Conservation (phyloP, 1,284 basidiomycete genomes). For the Melampsora larici-populina region DNA sequence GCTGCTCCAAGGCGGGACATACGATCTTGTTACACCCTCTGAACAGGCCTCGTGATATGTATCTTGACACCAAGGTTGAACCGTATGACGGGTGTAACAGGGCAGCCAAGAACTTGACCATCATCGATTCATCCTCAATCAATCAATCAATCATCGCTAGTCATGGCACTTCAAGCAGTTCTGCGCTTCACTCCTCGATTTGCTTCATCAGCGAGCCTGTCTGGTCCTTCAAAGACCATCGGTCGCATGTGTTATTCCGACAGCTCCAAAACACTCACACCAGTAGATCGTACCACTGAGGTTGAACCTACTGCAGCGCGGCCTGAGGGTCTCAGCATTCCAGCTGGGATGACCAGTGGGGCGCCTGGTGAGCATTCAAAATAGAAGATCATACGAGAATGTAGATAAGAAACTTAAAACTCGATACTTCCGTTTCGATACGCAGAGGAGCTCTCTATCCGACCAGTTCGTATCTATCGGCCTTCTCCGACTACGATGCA, state of each 20-base stretch:
- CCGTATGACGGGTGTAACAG: no score
- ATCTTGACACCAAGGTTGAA: no score
- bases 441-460: conserved; percentile 75
- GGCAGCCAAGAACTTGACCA: no score
- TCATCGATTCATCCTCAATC: neutral
- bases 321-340: conserved; percentile 10
- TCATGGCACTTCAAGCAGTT: neutral
- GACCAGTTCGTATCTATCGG: conserved; percentile 86
- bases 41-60: no score
- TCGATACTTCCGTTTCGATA: neutral
- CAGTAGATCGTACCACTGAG: neutral
- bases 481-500: conserved; percentile 94
- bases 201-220: neutral
- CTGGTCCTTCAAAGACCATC: neutral
- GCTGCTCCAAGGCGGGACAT: no score
- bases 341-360: conserved; percentile 42
- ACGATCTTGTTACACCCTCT: no score
- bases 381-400: neutral
- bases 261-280: neutral
- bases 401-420: neutral
- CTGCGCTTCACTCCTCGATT: neutral
- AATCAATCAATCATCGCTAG: neutral
- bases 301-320: conserved; percentile 4
- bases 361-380: conserved; percentile 21
- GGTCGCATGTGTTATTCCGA: conserved; percentile 23